A percentile compares a stretch with the other conserved stretches of the same genome.
Conservation (phyloP, 306 rosid genomes). For the Corylus avellana region DNA sequence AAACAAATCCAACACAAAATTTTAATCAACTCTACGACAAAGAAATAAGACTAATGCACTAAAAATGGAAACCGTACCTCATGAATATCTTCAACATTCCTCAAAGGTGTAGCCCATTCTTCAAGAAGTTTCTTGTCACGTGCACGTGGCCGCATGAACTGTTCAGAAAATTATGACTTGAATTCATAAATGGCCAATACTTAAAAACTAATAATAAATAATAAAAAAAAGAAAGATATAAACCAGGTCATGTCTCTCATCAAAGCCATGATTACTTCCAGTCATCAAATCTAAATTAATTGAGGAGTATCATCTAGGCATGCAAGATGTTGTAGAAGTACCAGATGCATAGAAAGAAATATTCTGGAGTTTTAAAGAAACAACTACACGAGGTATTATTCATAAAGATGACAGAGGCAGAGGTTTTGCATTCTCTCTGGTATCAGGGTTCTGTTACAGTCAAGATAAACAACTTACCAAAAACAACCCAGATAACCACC, state of each 20-base stretch:
- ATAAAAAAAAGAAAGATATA: neutral
- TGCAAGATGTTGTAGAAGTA: neutral
- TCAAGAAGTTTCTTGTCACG: slow-evolving; percentile 86
- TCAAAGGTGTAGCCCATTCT: slow-evolving; percentile 90
- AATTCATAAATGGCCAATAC: neutral
- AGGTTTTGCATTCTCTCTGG: neutral
- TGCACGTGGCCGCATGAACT: slow-evolving; percentile 97
- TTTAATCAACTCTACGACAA: slow-evolving; percentile 9
- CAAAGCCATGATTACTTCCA: neutral
- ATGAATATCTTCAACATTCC: slow-evolving; percentile 66
- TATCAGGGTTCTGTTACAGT: neutral
- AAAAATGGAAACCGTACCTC: slow-evolving; percentile 54
- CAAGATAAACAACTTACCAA: neutral
- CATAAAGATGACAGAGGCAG: neutral
- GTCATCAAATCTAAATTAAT: neutral
- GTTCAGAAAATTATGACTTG: slow-evolving; percentile 9
- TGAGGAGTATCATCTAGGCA: neutral
- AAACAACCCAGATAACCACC: neutral
- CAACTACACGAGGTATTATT: neutral
- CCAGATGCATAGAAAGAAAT: neutral
- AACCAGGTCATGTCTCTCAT: neutral
- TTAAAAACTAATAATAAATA: neutral
- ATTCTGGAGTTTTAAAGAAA: neutral
- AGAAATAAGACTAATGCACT: slow-evolving; percentile 1
- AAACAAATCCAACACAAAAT: slow-evolving; percentile 22